phyloP scores from a whole-genome alignment of 2,329 filamentous ascomycete genomes.

The Myriosclerotinia scirpicola region DNA sequence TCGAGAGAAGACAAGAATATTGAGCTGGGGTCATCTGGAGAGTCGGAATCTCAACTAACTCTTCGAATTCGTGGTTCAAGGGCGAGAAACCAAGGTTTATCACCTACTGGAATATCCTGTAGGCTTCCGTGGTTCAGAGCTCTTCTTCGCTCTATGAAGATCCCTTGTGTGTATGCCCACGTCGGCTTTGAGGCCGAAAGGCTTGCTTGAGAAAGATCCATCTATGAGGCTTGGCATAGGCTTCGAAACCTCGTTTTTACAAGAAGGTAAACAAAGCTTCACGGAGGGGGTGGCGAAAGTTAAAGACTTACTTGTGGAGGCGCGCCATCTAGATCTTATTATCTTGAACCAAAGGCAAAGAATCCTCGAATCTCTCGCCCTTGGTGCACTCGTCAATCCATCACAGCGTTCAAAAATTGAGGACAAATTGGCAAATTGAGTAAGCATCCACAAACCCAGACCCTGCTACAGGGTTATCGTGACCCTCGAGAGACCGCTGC shows the following conservation, averaged over 20 bases:
- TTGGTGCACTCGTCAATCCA: not conserved
- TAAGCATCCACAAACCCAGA: not conserved
- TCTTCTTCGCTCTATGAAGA: not conserved
- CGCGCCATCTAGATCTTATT: not conserved
- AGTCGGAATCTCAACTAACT: no score
- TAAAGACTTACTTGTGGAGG: not conserved
- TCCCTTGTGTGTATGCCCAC: not conserved
- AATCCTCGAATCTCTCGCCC: not conserved
- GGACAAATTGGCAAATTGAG: not conserved
- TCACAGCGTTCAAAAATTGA: not conserved
- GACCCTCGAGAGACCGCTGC: not conserved
- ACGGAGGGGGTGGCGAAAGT: not conserved
- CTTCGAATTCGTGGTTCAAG: not conserved
- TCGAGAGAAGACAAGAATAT: not conserved
- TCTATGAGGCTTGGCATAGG: not conserved
- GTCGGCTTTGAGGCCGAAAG: not conserved
- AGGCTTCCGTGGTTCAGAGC: not conserved
- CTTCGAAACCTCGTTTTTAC: not conserved
- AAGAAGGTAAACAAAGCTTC: not conserved
- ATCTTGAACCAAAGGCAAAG: not conserved
- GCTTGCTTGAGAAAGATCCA: not conserved
- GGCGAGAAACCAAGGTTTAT: not conserved
- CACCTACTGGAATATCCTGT: not conserved
- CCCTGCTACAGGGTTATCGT: not conserved
- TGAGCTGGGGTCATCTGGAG: not conserved